Base-by-base conservation (phyloP, 1,139 yeast species). In the Candida frijolesensis region DNA sequence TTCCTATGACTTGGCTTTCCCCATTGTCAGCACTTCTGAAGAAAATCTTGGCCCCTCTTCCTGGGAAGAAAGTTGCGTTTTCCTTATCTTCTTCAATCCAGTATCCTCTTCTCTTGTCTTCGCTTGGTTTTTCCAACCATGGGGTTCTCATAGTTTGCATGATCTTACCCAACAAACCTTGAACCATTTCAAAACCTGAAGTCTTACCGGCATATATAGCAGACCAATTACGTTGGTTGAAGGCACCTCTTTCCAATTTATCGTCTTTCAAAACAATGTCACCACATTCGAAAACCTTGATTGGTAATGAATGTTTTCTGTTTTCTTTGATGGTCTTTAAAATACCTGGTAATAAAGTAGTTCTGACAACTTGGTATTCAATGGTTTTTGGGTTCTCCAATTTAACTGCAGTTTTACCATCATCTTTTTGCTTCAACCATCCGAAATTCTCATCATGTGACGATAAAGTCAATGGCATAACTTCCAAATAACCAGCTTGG, bases 291-390 rank as follows among this genome's bases (percentile, higher is more conserved):
- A 95, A 95, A 53, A 95, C 96, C 70, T 83, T 87, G 66, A 95
- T 89, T 47, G 99, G 99, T 64, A 95, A 80, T 1, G 96, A 80
- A 70, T 95, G 99, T 68, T 91, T 89, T 76, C 97, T 87, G 76
- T 95, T 95, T 75, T 95, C 99, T 67, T 90, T 87, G 60, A 95
- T 87, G 33, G 99, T 94, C 74, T 95, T 95, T 66, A 95, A 83
- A 56, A 95, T 82, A 60, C 99, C 99, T 47, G 99, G 97, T 54
- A 94, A 76, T 60, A 95, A 79, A 37, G 96, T 84, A 18, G 99
- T 94, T 78, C 99, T 87, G 39, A 95, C 98, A 54, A 95, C 99
- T 76, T 95, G 97, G 71, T 94, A 95, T 74, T 95, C 99, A 47
- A 84, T 72, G 18, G 99, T 94, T 77, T 95, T 95, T 56, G 99